These are phyloP conservation scores for Phytophthora agathidicida DNA, from an alignment of 352 stramenopile genomes.

Conservation along the genomic window DNA sequence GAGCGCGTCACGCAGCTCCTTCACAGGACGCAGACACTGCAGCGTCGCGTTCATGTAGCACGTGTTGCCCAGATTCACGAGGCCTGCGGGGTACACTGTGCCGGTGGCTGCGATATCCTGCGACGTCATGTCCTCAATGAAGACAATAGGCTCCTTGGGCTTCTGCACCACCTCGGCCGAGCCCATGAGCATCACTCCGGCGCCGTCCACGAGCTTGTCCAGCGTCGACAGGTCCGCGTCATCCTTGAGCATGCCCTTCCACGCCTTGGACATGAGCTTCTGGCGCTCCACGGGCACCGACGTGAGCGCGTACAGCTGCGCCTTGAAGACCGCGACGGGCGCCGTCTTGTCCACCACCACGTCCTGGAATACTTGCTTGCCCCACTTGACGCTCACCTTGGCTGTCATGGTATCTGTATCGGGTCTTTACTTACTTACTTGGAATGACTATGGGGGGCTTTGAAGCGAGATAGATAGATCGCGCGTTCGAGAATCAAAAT, in stretches of 20 bases:
- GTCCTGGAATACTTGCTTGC: slow-evolving; percentile 81
- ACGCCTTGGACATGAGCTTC: slow-evolving; percentile 91
- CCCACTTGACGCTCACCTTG: slow-evolving; percentile 86
- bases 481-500: slow-evolving; percentile 18
- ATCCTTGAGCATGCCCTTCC: slow-evolving; percentile 92
- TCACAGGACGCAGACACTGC: slow-evolving; percentile 92
- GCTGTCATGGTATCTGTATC: slow-evolving; percentile 47
- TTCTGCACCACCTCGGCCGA: slow-evolving; percentile 92
- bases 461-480: slow-evolving; percentile 25
- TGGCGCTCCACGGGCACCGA: slow-evolving; percentile 84
- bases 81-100: slow-evolving; percentile 90
- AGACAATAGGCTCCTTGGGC: slow-evolving; percentile 79
- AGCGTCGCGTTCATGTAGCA: slow-evolving; percentile 96
- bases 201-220: slow-evolving; percentile 61
- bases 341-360: slow-evolving; percentile 72
- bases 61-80: slow-evolving; percentile 94
- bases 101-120: slow-evolving; percentile 85
- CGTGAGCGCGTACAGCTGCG: slow-evolving; percentile 86
- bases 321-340: slow-evolving; percentile 75
- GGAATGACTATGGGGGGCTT: slow-evolving; percentile 15
- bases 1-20: slow-evolving; percentile 89
- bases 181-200: slow-evolving; percentile 93
- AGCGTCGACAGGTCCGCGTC: slow-evolving; percentile 67
- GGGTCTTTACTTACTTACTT: neutral
- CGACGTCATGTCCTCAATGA: slow-evolving; percentile 87